Base-by-base conservation (phyloP, 2,329 filamentous ascomycete genomes). In the Alternaria consortialis region DNA sequence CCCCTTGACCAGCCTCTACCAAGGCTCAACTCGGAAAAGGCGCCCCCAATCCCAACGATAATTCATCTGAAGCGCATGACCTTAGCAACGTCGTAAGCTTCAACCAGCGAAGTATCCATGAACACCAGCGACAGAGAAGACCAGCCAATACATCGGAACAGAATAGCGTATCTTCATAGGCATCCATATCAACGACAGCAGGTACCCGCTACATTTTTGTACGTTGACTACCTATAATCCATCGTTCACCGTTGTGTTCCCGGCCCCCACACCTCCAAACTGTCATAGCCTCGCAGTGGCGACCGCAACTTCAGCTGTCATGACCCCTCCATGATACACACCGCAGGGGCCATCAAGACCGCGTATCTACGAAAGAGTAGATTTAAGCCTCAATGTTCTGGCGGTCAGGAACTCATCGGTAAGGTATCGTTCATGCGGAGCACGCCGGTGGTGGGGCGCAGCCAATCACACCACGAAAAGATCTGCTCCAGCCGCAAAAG, bases 211-310 rank as follows among this genome's bases (percentile, higher is more conserved):
- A 20, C 17, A 56, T 46, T 42, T 44, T 44, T 44, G 56, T 43
- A 31, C 27, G n/a, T 51, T 39, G 17, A 42, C 32, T 56, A 46
- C 31, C 32, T 31, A 39, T 15, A 36, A 23, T 36, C 32, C 8
- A 31, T 51, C 44, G 34, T 47, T 51, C 34, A 60, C 53, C 51
- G 48, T 61, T 46, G 36, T 54, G 42, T 48, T 64, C 37, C 25
- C 51, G 47, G 64, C 64, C 62, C 62, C 64, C 64, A 62, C 57
- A 54, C 47, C 37, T 54, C 31, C 44, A 55, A 25, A 32, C 31
- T 53, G 37, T 65, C 64, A 67, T 57, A 65, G 64, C 66, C 66
- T 65, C 53, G 32, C 39, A 23, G 68, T 63, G 64, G 63, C 63
- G 37, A 63, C 63, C 42, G 37, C 47, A 37, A 31, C 32, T 53